Evolutionary conservation across 2,329 filamentous ascomycete species (phyloP), one percentile per base, ranked within the genome.

Genomic region (Bisporella sp.): DNA sequence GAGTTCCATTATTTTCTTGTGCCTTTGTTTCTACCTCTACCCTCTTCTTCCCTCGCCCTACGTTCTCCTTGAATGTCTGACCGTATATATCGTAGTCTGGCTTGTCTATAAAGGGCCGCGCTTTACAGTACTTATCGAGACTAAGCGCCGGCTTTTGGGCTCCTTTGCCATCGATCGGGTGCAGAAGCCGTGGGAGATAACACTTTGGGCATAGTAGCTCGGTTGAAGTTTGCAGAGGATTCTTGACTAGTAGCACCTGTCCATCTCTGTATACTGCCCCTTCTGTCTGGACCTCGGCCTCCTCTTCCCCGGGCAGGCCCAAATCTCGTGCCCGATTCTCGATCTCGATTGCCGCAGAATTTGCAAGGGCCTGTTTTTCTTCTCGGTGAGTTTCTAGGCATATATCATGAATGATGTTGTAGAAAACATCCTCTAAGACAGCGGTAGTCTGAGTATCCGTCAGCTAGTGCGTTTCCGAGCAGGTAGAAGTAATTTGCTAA

Each of bases 11-110:
- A n/a, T 8, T 8, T 8, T 37, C 35, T n/a, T 37, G 35, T 37
- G n/a, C 35, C 35, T 37, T 37, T 37, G 35, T 37, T n/a, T 79
- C 82, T 65, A 82, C 79, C 65, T 84, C 85, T 74, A 87, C 89
- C 77, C 85, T 89, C 73, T 87, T 87, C 72, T 87, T 87, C 71
- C 87, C 87, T 71, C 87, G 85, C 53, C 85, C 86, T 53, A 85
- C 78, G 11, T 82, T 82, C 28, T 85, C 84, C 11, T 87, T 83
- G 77, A 87, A 91, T 31, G 85, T 87, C 68, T 90, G 88, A 46
- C 85, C 87, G 67, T 90, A 90, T 57, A 91, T 88, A 67, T 92
- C 87, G 69, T 83, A 86, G 53, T 85, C 85, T 2, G 81, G 75
- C 64, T 87, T 84, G 58, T 87, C 81, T 54, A 89, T 86, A 72